These are phyloP conservation scores for Fusarium sp. DNA, from an alignment of 2,329 filamentous ascomycete genomes.

Conservation along the genomic window DNA sequence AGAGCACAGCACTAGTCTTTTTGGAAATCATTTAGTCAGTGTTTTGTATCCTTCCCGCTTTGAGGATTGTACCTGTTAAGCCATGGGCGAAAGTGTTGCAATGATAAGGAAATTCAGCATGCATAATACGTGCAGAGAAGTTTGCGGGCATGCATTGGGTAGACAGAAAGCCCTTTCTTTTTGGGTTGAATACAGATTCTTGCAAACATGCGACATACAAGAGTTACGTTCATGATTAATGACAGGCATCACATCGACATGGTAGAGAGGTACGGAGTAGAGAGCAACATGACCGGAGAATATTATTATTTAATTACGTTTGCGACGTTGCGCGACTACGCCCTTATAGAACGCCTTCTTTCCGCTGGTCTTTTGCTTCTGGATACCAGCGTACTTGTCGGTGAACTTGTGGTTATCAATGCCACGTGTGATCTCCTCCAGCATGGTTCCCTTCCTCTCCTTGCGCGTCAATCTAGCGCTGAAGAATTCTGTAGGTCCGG, in stretches of 20 bases:
- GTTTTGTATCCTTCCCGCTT: no score
- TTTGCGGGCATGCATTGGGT: no score
- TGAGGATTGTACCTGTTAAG: no score
- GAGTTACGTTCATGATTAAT: background rate
- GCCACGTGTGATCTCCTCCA: slow-evolving; percentile 79
- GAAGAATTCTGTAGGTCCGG: slow-evolving; percentile 90
- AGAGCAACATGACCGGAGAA: background rate
- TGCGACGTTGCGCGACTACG: slow-evolving; percentile 65
- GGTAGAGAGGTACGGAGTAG: background rate
- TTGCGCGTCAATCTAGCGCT: slow-evolving; percentile 85
- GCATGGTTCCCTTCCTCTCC: slow-evolving; percentile 87
- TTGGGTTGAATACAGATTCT: no score
- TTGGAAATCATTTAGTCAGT: no score
- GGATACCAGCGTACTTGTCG: slow-evolving; percentile 88
- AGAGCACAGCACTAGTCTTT: no score
- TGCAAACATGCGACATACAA: no score
- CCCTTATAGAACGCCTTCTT: slow-evolving; percentile 92
- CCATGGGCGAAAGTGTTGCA: no score
- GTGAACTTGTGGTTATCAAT: slow-evolving; percentile 77
- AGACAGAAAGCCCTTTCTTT: no score
- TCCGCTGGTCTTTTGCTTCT: slow-evolving; percentile 84
- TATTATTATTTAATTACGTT: slow-evolving; percentile 42
- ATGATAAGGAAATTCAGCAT: no score
- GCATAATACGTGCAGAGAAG: no score
- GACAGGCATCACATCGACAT: background rate